These are phyloP conservation scores for Osmanthus fragrans DNA, from an alignment of 257 asterid genomes.

Conservation along the genomic window DNA sequence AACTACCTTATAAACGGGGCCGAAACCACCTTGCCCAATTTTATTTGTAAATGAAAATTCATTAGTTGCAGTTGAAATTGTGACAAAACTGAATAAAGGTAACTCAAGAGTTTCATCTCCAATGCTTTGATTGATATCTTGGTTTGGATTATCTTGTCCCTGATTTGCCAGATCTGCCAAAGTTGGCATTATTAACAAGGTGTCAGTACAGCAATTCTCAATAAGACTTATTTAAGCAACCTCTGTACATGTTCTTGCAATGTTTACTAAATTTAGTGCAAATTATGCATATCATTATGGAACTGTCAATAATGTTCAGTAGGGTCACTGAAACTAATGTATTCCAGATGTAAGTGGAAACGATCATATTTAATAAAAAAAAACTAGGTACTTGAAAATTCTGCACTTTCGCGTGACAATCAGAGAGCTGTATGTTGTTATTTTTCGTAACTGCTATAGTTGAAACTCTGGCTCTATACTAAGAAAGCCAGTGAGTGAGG, in stretches of 20 bases:
- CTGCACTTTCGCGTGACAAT: too few relatives aligned
- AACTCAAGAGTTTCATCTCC: conserved; percentile 39
- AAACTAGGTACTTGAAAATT: too few relatives aligned
- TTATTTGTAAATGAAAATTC: conserved; percentile 31
- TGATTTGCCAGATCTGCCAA: background rate
- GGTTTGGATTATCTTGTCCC: conserved; percentile 4
- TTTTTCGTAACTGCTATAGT: too few relatives aligned
- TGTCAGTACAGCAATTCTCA: background rate
- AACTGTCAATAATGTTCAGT: too few relatives aligned
- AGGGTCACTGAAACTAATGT: background rate
- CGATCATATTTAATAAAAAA: background rate
- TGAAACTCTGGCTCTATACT: too few relatives aligned
- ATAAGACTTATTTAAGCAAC: background rate
- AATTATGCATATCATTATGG: background rate
- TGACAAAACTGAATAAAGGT: conserved; percentile 37
- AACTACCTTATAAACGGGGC: conserved; percentile 42
- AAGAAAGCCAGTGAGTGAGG: too few relatives aligned
- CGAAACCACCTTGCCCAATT: conserved; percentile 60
- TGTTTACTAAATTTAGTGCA: background rate
- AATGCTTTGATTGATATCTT: conserved; percentile 19
- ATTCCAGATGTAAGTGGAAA: background rate
- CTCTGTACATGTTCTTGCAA: background rate
- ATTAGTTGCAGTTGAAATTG: conserved; percentile 41
- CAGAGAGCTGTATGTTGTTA: too few relatives aligned
- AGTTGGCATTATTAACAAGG: conserved; percentile 8